Evolutionary conservation across 495 filamentous ascomycete genomes (phyloP).

Genomic region (Hamigera avellanea): DNA sequence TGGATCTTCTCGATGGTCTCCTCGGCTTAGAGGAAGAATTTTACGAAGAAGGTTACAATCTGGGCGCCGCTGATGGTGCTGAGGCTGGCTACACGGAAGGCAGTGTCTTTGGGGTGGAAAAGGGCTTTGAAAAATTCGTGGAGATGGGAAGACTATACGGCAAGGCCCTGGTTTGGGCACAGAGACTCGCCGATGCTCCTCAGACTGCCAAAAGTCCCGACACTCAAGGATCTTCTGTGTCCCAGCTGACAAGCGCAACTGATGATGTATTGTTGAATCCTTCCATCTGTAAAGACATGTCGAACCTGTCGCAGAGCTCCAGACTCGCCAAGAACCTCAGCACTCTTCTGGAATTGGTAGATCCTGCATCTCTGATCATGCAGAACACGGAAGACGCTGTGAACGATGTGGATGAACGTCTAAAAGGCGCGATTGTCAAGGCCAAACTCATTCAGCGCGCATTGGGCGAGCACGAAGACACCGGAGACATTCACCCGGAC

Average conservation of each 20-base stretch:
- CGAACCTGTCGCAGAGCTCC: constrained; percentile 42
- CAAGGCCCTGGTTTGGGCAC: constrained; percentile 71
- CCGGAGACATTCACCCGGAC: constrained; percentile 12
- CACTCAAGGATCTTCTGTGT: constrained; percentile 1
- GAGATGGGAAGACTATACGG: constrained; percentile 73
- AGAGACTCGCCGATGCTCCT: constrained; percentile 32
- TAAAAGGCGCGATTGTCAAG: constrained; percentile 71
- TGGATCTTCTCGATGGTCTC: constrained; percentile 57
- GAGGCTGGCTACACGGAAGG: constrained; percentile 77
- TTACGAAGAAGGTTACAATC: constrained; percentile 71
- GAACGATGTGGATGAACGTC: constrained; percentile 71
- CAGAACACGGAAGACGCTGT: constrained; percentile 77
- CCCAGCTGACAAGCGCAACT: constrained; percentile 2
- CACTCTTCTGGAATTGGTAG: constrained; percentile 61
- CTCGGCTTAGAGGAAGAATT: constrained; percentile 73
- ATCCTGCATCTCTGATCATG: constrained; percentile 64
- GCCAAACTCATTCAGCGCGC: constrained; percentile 68
- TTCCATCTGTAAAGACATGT: constrained; percentile 25
- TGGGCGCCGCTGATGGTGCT: constrained; percentile 68
- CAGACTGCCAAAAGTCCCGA: constrained; percentile 4
- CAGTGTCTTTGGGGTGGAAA: constrained; percentile 77
- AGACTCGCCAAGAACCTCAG: constrained; percentile 64
- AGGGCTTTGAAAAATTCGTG: constrained; percentile 83
- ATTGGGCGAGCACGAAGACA: constrained; percentile 43
- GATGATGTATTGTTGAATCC: constrained; percentile 16